phyloP scores from a whole-genome alignment of 768 basidiomycete species.

The Chalciporus piperatus region DNA sequence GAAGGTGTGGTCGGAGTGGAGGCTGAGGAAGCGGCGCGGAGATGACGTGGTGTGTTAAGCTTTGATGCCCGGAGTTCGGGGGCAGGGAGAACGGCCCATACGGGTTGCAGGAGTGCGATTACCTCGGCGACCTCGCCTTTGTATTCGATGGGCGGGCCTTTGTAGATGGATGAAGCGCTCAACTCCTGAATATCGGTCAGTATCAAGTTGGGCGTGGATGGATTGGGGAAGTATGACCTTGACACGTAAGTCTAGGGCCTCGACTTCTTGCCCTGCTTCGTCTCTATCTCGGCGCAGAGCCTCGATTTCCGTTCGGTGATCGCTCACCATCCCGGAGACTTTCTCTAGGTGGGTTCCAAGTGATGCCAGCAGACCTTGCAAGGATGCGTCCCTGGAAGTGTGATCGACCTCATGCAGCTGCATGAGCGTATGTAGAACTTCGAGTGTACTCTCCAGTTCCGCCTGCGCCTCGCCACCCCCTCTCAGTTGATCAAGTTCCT shows the following conservation, averaged over 20 bases:
- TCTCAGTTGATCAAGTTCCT: slow-evolving; percentile 47
- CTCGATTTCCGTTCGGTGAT: slow-evolving; percentile 54
- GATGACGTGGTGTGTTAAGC: slow-evolving; percentile 46
- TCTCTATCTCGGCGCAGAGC: slow-evolving; percentile 52
- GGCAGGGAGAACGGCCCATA: slow-evolving; percentile 84
- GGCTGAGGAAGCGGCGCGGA: slow-evolving; percentile 46
- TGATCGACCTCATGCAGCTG: slow-evolving; percentile 57
- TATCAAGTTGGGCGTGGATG: background rate
- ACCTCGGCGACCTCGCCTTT: slow-evolving; percentile 52
- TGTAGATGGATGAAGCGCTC: slow-evolving; percentile 20
- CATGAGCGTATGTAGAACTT: slow-evolving; percentile 49
- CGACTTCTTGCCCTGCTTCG: slow-evolving; percentile 41
- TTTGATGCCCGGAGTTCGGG: slow-evolving; percentile 76
- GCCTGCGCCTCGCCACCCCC: slow-evolving; percentile 38
- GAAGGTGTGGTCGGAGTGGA: slow-evolving; percentile 31
- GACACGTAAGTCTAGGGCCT: slow-evolving; percentile 37
- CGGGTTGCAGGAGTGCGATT: slow-evolving; percentile 58
- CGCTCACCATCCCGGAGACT: slow-evolving; percentile 44
- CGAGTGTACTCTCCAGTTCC: slow-evolving; percentile 52
- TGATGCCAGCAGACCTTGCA: slow-evolving; percentile 48
- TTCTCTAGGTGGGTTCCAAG: slow-evolving; percentile 50
- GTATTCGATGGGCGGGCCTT: slow-evolving; percentile 29
- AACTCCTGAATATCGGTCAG: slow-evolving; percentile 20
- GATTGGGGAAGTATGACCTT: slow-evolving; percentile 29
- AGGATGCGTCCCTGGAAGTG: slow-evolving; percentile 44